Conservation (phyloP, 176 grass and related monocot species). For the Neostapfia colusana region DNA sequence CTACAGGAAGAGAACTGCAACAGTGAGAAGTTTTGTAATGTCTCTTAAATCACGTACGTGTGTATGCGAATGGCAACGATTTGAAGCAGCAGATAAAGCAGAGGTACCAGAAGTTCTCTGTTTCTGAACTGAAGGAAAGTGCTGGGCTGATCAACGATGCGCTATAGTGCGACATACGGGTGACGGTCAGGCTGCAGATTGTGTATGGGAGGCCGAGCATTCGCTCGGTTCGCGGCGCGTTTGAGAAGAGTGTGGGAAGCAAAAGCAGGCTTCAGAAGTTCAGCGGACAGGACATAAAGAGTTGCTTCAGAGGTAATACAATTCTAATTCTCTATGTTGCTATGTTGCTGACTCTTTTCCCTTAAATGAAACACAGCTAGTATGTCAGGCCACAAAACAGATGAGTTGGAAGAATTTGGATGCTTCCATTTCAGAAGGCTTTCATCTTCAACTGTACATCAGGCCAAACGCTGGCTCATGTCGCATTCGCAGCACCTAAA, state of each 20-base stretch:
- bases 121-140: conserved; percentile 55
- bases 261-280: conserved; percentile 79
- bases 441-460: conserved; percentile 54
- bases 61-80: conserved; percentile 73
- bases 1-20: background rate
- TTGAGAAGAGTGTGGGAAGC: conserved; percentile 81
- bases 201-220: conserved; percentile 77
- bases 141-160: conserved; percentile 55
- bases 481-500: conserved; percentile 78
- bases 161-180: conserved; percentile 56
- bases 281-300: conserved; percentile 53
- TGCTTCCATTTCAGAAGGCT: conserved; percentile 51
- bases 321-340: conserved; percentile 28
- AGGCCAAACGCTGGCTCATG: conserved; percentile 81
- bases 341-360: conserved; percentile 31
- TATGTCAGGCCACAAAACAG: conserved; percentile 73
- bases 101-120: conserved; percentile 57
- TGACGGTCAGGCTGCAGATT: conserved; percentile 92
- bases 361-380: conserved; percentile 58
- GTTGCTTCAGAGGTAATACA: conserved; percentile 84
- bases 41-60: conserved; percentile 46
- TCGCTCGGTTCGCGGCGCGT: conserved; percentile 60
- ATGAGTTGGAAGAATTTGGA: conserved; percentile 65
- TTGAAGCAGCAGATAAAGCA: conserved; percentile 54
- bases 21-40: background rate